Evolutionary conservation across 768 basidiomycete genomes (phyloP), one percentile per base, ranked within the genome.

Genomic region (Strobilomyces dryophilus): DNA sequence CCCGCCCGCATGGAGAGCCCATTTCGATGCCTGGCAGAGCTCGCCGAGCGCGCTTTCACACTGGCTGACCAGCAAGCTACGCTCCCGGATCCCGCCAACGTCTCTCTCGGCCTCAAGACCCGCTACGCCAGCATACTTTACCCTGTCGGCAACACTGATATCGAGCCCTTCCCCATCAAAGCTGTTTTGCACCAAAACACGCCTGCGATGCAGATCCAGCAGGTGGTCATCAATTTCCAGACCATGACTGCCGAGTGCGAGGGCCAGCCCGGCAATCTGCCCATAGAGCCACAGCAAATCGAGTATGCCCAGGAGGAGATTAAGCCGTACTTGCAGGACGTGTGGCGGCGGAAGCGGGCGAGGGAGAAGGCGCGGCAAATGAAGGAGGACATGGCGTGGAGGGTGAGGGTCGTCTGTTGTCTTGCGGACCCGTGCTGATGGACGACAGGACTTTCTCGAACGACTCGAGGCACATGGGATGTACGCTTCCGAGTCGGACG

Each of bases 51-150:
- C 21, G 64, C 55, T n/a, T 64, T 64, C 29, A n/a, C 36, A 1
- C 61, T 63, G 3, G 50, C 31, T 17, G 47, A 52, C 29, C 37
- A 55, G 26, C 53, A 47, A 1, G 49, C 40, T 27, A 49, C 24
- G 4, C 24, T 17, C 8, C n/a, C 53, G 5, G 43, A 49, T 8
- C 15, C 52, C 12, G 4, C 45, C 45, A 31, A 3, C 44, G 21
- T 32, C 6, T 18, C 55, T 21, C 37, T 20, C 0, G 32, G 36
- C 15, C 20, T 43, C 59, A 55, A 34, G 43, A 44, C 42, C 39
- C 63, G 53, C 36, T 52, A 56, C 24, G 63, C 58, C 1, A 60
- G 49, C 29, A 53, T 64, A 49, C 49, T 56, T 18, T 62, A 59
- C 39, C 45, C 52, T 8, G 20, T 50, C 15, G 57, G 45, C 21